Base-by-base conservation (phyloP, 2,329 filamentous ascomycete species). In the Aspergillus udagawae region DNA sequence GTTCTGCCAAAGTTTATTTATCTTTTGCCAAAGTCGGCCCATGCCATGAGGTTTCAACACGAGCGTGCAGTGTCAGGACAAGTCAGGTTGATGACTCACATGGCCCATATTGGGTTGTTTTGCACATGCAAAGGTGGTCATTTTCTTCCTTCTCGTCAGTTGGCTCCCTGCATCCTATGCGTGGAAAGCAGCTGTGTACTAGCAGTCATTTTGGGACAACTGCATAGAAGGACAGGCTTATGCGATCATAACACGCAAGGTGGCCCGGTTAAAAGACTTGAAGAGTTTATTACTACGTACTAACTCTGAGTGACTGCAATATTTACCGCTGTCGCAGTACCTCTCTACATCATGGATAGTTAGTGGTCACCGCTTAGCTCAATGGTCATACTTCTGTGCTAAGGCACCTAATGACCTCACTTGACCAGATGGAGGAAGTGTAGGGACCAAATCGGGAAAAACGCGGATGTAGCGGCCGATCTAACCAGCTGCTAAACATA, bases 401-500 rank as follows among this genome's bases (percentile, higher is more conserved):
- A 38, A 17, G 32, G 5, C 32, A 38, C 6, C 14, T 38, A 38
- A 17, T 38, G 32, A 38, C 14, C 32, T 38, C 32, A 7, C 14
- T 38, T 38, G 44, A 47, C 44, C 44, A 23, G 44, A 14, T 47
- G 44, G 5, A 25, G 44, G 44, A 47, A 27, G 44, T 47, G 44
- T 47, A 47, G 10, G 10, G 6, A 45, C 49, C 49, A 8, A 42
- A 51, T 52, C 38, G 21, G 49, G 56, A 17, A 21, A 12, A 25
- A 44, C 29, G 21, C 32, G 27, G 41, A 21, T 49, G 49, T 61
- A 61, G 63, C 55, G 60, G 61, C 27, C 59, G 64, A 66, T 66
- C 63, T 61, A 62, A 58, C 44, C 20, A 23, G 58, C 57, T 66
- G 60, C 64, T 65, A 66, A 66, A 66, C 61, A 60, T 66, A 66